These are phyloP conservation scores for Penicillium cosmopolitanum DNA, from an alignment of 495 filamentous ascomycete genomes.

Conservation along the genomic window DNA sequence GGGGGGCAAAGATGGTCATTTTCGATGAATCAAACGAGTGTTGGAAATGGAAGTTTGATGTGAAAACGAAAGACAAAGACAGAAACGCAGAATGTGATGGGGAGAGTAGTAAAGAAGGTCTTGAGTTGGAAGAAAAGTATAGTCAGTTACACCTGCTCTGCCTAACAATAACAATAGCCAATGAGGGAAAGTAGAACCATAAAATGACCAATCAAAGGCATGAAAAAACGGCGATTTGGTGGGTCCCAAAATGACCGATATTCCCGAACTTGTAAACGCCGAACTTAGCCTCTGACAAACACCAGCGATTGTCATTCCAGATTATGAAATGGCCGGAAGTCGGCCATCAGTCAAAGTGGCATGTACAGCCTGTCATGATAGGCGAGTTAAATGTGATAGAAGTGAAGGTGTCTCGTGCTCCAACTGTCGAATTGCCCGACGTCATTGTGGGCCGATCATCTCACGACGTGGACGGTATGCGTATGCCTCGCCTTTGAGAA, in stretches of 20 bases:
- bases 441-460: slow-evolving; percentile 16
- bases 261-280: slow-evolving; percentile 10
- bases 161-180: too few species aligned
- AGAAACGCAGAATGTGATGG: background rate
- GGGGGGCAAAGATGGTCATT: background rate
- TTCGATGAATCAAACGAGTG: background rate
- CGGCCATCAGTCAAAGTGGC: slow-evolving; percentile 9
- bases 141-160: background rate
- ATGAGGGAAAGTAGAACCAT: too few species aligned
- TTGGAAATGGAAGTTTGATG: background rate
- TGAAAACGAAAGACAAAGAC: background rate
- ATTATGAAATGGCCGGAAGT: background rate
- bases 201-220: slow-evolving; percentile 11
- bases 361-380: slow-evolving; percentile 17
- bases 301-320: background rate
- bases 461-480: slow-evolving; percentile 26
- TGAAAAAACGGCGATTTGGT: slow-evolving; percentile 26
- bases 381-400: slow-evolving; percentile 23
- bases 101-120: background rate
- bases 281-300: slow-evolving; percentile 6
- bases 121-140: background rate
- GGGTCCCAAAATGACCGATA: slow-evolving; percentile 6
- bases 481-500: slow-evolving; percentile 6
- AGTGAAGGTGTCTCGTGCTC: slow-evolving; percentile 18
- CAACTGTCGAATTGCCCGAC: slow-evolving; percentile 17